A percentile compares a stretch with the other conserved stretches of the same genome.
phyloP scores from a whole-genome alignment of 768 basidiomycete genomes.

The Phylloporus sp. region DNA sequence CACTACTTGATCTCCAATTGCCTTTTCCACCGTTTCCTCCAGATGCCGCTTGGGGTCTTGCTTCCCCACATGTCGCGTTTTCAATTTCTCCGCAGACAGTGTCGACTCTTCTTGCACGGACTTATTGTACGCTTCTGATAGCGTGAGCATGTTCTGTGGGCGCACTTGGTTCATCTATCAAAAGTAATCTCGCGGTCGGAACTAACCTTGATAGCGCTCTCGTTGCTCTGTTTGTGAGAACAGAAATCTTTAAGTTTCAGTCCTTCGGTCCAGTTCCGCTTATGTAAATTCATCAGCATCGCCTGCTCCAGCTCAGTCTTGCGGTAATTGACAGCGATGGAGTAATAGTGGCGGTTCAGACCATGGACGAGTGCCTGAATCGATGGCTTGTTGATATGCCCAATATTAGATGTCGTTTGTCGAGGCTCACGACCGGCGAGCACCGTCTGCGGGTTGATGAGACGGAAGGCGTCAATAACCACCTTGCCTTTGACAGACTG shows the following conservation, averaged over 20 bases:
- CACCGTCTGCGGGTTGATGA: slow-evolving; percentile 88
- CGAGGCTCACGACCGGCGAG: slow-evolving; percentile 92
- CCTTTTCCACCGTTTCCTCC: slow-evolving; percentile 95
- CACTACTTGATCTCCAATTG: slow-evolving; percentile 96
- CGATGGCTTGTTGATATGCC: slow-evolving; percentile 98
- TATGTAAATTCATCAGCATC: slow-evolving; percentile 99
- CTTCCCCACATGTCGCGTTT: slow-evolving; percentile 96
- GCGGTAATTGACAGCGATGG: slow-evolving; percentile 94
- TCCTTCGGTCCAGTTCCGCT: slow-evolving; percentile 98
- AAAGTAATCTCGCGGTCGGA: slow-evolving; percentile 9
- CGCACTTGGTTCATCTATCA: slow-evolving; percentile 17
- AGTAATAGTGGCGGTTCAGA: slow-evolving; percentile 97
- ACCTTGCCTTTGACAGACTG: slow-evolving; percentile 99
- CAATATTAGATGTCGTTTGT: slow-evolving; percentile 97
- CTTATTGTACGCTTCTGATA: slow-evolving; percentile 95
- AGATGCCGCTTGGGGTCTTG: slow-evolving; percentile 98
- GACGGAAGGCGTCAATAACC: slow-evolving; percentile 97
- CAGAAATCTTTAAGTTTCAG: slow-evolving; percentile 89
- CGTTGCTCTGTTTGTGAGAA: slow-evolving; percentile 82
- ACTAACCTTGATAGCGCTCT: slow-evolving; percentile 89
- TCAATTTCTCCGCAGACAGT: slow-evolving; percentile 88
- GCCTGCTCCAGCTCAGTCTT: slow-evolving; percentile 98
- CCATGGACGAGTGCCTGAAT: slow-evolving; percentile 99
- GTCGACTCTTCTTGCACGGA: slow-evolving; percentile 98
- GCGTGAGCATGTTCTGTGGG: slow-evolving; percentile 69